Percentiles rank a stretch among this genome's conserved stretches.
These are phyloP conservation scores for Talaromyces thailandensis DNA, from an alignment of 495 filamentous ascomycete genomes.

Conservation along the genomic window DNA sequence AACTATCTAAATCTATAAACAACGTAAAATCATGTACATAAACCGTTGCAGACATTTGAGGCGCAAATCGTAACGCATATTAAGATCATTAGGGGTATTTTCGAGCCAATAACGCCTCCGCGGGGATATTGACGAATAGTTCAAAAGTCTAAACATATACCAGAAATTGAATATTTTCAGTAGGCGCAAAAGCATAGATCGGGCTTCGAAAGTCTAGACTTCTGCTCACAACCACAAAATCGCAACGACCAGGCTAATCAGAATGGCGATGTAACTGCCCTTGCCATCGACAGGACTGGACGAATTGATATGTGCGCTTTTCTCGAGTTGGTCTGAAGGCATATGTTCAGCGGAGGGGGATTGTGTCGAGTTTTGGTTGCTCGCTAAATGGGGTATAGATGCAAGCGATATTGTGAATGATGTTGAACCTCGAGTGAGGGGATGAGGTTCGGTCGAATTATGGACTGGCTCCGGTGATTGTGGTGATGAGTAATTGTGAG, in stretches of 20 bases:
- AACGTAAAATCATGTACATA: constrained; percentile 22
- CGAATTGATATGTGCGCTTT: not conserved
- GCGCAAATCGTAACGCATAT: not conserved
- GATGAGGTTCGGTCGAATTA: not conserved
- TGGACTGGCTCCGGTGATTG: not conserved
- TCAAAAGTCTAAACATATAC: not conserved
- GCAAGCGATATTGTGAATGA: not conserved
- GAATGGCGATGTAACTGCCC: constrained; percentile 8
- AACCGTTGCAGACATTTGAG: not conserved
- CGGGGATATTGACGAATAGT: not conserved
- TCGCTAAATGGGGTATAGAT: not conserved
- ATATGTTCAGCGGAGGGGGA: not conserved
- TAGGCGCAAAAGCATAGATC: not conserved
- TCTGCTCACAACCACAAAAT: constrained; percentile 8
- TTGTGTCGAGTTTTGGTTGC: not conserved
- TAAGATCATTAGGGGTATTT: not conserved
- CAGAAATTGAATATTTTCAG: not conserved
- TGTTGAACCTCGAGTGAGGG: not conserved
- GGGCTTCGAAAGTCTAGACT: not conserved
- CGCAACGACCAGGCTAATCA: constrained; percentile 8
- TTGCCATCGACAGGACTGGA: constrained; percentile 1
- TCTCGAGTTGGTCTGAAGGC: not conserved
- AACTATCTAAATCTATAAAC: not conserved
- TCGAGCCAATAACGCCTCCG: not conserved
- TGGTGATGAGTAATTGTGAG: not conserved